phyloP scores from a whole-genome alignment of 257 asterid species.

The Nicotiana sylvestris region DNA sequence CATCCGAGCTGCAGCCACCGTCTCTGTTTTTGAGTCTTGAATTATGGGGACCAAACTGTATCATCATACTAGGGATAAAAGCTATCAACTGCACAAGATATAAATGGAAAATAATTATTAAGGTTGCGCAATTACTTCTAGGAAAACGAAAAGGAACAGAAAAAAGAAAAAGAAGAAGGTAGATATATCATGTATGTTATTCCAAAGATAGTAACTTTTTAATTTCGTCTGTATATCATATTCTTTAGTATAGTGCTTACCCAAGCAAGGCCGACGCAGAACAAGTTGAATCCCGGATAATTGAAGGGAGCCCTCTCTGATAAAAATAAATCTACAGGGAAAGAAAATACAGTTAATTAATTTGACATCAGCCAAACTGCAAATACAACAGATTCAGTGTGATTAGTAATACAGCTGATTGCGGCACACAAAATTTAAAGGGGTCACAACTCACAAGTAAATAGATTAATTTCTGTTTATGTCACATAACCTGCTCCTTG shows the following conservation, averaged over 20 bases:
- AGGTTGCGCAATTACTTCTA: not conserved
- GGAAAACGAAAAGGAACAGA: too few relatives aligned
- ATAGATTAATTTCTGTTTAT: too few relatives aligned
- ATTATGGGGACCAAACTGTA: conserved; percentile 1
- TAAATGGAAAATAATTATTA: not conserved
- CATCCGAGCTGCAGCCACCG: not conserved
- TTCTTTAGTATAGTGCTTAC: conserved; percentile 10
- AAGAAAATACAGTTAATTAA: too few relatives aligned
- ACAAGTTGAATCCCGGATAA: not conserved
- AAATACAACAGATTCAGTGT: too few relatives aligned
- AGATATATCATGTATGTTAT: not conserved
- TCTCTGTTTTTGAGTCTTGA: not conserved
- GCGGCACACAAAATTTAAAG: not conserved
- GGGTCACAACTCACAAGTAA: not conserved
- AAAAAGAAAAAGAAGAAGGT: too few relatives aligned
- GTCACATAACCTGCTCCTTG: too few relatives aligned
- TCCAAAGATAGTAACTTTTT: not conserved
- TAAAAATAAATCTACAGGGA: too few relatives aligned
- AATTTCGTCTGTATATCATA: not conserved
- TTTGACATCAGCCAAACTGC: too few relatives aligned
- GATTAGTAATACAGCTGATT: not conserved
- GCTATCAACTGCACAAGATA: conserved; percentile 23
- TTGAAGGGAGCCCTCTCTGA: too few relatives aligned
- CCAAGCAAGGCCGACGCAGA: conserved; percentile 27
- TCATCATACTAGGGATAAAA: conserved; percentile 19